Percentiles rank a stretch among this genome's conserved stretches.
phyloP scores from a whole-genome alignment of 495 filamentous ascomycete species.

The Penicillium crystallinum region DNA sequence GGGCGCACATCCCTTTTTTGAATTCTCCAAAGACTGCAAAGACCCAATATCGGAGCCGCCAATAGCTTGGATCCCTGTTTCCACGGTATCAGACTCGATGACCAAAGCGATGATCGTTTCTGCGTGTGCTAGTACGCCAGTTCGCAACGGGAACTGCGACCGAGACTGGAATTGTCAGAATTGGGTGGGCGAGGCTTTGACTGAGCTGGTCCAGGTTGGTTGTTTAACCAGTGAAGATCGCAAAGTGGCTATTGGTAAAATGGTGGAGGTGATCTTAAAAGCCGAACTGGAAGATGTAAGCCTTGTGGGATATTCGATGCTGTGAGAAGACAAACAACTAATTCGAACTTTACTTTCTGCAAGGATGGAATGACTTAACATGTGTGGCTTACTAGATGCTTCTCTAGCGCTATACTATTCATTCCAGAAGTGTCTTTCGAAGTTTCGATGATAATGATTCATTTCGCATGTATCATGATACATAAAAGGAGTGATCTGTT shows the following conservation, averaged over 20 bases:
- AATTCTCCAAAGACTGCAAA: constrained; percentile 31
- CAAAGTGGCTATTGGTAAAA: constrained; percentile 18
- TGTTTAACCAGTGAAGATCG: constrained; percentile 16
- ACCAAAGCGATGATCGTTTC: constrained; percentile 15
- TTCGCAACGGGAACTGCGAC: constrained; percentile 20
- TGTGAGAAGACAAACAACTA: background rate
- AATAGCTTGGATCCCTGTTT: constrained; percentile 24
- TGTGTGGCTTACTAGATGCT: background rate
- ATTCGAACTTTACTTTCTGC: background rate
- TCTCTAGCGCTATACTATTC: background rate
- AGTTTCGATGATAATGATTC: background rate
- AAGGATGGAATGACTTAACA: background rate
- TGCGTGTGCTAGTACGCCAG: constrained; percentile 16
- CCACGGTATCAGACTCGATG: constrained; percentile 12
- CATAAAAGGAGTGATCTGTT: background rate
- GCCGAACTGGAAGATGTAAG: constrained; percentile 14
- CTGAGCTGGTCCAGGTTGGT: constrained; percentile 19
- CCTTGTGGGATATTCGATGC: background rate
- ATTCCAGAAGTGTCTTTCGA: background rate
- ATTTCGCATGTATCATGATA: background rate
- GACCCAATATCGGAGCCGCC: constrained; percentile 54
- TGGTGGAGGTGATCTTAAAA: constrained; percentile 29
- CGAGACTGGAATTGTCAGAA: constrained; percentile 36
- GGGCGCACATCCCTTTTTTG: constrained; percentile 26
- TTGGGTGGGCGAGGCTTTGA: constrained; percentile 29